Conservation (phyloP, 73 alveolate species). For the Symbiodinium pilosum region DNA sequence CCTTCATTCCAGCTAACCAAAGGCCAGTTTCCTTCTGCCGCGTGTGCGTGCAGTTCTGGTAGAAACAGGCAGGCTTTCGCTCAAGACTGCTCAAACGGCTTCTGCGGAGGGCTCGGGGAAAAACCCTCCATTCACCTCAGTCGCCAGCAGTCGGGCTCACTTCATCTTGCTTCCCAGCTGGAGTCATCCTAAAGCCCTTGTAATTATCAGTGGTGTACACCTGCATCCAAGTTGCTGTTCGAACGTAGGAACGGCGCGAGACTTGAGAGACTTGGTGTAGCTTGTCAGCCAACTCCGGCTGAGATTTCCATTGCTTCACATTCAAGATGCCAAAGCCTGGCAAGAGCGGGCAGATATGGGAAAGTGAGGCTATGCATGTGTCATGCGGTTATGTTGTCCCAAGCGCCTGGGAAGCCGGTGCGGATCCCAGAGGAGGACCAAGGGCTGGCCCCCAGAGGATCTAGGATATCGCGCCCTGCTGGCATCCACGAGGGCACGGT, state of each 20-base stretch:
- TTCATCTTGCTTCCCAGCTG: too few species aligned
- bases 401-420: constrained; percentile 85
- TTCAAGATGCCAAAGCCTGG: constrained; percentile 69
- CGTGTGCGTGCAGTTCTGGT: background rate
- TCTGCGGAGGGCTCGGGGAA: constrained; percentile 73
- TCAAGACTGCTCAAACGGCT: constrained; percentile 16
- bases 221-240: background rate
- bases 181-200: too few species aligned
- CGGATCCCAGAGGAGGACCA: constrained; percentile 90
- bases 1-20: too few species aligned
- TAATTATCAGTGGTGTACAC: too few species aligned
- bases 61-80: constrained; percentile 16
- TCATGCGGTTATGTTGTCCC: too few species aligned
- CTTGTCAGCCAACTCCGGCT: constrained; percentile 66
- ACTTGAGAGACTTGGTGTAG: constrained; percentile 14
- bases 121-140: constrained; percentile 59
- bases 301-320: constrained; percentile 80
- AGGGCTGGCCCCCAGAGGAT: constrained; percentile 65
- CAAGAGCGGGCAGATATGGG: background rate
- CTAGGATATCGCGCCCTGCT: background rate
- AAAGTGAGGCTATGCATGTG: background rate
- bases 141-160: too few species aligned
- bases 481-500: too few species aligned
- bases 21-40: too few species aligned
- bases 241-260: constrained; percentile 65